Evolutionary conservation across 2,329 filamentous ascomycete genomes (phyloP).

Genomic region (Chaetomiaceae sp.): DNA sequence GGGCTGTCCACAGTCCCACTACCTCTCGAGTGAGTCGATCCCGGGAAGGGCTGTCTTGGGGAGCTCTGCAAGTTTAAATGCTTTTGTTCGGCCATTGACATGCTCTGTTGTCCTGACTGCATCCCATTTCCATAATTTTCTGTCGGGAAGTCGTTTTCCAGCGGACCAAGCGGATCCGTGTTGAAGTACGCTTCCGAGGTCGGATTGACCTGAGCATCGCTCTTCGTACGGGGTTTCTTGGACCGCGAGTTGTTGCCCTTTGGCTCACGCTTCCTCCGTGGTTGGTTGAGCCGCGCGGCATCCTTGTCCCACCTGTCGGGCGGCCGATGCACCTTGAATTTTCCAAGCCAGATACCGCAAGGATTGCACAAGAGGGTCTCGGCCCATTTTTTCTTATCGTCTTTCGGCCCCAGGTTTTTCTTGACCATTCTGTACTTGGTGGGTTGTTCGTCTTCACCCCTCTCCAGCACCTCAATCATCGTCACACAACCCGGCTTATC

Average conservation of each 20-base stretch:
- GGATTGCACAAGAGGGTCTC: slow-evolving; percentile 81
- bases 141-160: slow-evolving; percentile 34
- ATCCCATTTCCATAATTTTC: slow-evolving; percentile 23
- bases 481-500: slow-evolving; percentile 70
- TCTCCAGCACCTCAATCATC: slow-evolving; percentile 64
- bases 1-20: slow-evolving; percentile 55
- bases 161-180: slow-evolving; percentile 50
- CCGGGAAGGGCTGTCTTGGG: slow-evolving; percentile 33
- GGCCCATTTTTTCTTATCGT: slow-evolving; percentile 64
- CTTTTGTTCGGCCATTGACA: slow-evolving; percentile 19
- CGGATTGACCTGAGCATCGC: slow-evolving; percentile 40
- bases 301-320: slow-evolving; percentile 75
- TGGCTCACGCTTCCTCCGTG: slow-evolving; percentile 43
- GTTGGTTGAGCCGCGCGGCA: slow-evolving; percentile 48
- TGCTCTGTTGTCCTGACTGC: slow-evolving; percentile 16
- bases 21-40: slow-evolving; percentile 52
- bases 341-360: slow-evolving; percentile 91
- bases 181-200: slow-evolving; percentile 52
- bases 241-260: slow-evolving; percentile 38
- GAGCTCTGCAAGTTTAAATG: slow-evolving; percentile 34
- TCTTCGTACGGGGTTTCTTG: slow-evolving; percentile 49
- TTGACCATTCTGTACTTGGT: slow-evolving; percentile 71
- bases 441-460: slow-evolving; percentile 58
- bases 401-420: slow-evolving; percentile 60
- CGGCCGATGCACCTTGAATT: slow-evolving; percentile 80